Evolutionary conservation across 331 rosid species (phyloP).

Genomic region (Telfairia occidentalis): DNA sequence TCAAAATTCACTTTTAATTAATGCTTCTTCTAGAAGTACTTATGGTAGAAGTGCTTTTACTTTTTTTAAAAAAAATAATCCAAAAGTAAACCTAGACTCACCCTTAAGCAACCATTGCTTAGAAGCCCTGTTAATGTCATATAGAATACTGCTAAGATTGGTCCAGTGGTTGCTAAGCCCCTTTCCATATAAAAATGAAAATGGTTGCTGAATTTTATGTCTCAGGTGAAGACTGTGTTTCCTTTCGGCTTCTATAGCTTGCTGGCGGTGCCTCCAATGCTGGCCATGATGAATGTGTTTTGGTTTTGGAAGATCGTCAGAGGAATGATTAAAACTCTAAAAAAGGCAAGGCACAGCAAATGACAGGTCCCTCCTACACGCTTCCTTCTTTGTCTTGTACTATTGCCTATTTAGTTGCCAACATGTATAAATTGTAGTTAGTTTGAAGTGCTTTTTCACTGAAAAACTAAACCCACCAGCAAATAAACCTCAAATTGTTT

Average conservation of each 20-base stretch:
- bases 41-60: background rate
- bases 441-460: background rate
- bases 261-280: slow-evolving; percentile 46
- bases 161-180: background rate
- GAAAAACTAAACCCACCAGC: background rate
- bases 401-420: background rate
- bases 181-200: background rate
- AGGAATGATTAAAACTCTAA: slow-evolving; percentile 66
- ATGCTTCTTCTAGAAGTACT: background rate
- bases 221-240: slow-evolving; percentile 52
- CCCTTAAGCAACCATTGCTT: background rate
- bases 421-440: background rate
- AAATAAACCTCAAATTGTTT: background rate
- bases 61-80: too few species aligned
- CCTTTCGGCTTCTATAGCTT: slow-evolving; percentile 65
- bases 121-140: background rate
- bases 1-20: background rate
- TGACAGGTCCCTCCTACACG: slow-evolving; percentile 26
- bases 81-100: background rate
- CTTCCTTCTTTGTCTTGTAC: background rate
- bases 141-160: background rate
- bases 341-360: slow-evolving; percentile 47
- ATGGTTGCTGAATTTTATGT: background rate
- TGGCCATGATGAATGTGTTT: slow-evolving; percentile 49
- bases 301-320: slow-evolving; percentile 93